These are phyloP conservation scores for Malassezia psittaci DNA, from an alignment of 1,284 basidiomycete genomes.

Conservation along the genomic window DNA sequence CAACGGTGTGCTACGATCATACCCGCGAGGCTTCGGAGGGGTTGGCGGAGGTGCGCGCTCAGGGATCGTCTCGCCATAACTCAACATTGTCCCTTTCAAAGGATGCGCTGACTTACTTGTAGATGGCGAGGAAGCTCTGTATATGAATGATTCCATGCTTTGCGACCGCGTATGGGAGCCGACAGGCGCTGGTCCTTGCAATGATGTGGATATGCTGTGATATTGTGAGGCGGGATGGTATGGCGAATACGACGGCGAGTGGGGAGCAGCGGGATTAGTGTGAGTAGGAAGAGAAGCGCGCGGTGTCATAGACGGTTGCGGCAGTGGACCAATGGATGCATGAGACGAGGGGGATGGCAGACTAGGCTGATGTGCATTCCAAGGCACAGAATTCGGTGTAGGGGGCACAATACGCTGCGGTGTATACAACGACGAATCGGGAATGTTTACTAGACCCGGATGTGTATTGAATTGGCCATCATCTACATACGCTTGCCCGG, in stretches of 20 bases:
- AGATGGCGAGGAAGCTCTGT: not conserved
- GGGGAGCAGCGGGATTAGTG: not conserved
- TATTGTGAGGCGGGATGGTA: not conserved
- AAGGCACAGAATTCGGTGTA: not conserved
- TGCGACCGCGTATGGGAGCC: not conserved
- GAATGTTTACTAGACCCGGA: not conserved
- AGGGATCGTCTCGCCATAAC: not conserved
- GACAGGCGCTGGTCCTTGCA: too few species aligned
- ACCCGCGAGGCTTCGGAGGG: not conserved
- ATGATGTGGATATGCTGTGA: too few species aligned
- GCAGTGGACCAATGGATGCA: not conserved
- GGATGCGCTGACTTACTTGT: not conserved
- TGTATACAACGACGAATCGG: not conserved
- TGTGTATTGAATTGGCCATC: not conserved
- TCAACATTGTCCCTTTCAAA: not conserved
- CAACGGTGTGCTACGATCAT: not conserved
- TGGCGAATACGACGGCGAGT: not conserved
- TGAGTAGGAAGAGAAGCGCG: not conserved
- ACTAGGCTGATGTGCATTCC: not conserved
- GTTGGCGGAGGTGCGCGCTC: not conserved
- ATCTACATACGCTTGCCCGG: not conserved
- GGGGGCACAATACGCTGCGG: not conserved
- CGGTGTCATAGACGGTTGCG: not conserved
- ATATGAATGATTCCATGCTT: not conserved
- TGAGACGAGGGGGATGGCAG: not conserved